These are phyloP conservation scores for Suillus alpinus DNA, from an alignment of 768 basidiomycete species.

Conservation along the genomic window DNA sequence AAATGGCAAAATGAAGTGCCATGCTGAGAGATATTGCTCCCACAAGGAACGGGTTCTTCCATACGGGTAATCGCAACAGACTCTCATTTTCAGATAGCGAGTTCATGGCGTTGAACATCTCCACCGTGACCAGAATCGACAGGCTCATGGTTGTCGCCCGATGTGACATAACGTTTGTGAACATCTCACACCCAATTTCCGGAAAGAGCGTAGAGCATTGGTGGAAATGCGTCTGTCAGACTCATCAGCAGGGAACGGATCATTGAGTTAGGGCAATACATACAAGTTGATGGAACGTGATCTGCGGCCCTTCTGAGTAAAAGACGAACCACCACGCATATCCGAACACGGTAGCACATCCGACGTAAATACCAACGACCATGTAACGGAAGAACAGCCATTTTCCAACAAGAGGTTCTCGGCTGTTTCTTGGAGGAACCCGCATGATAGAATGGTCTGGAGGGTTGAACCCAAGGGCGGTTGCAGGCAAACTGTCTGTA, in stretches of 20 bases:
- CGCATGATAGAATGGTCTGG: constrained; percentile 97
- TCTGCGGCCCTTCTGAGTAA: constrained; percentile 88
- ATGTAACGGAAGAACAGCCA: constrained; percentile 98
- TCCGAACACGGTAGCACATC: constrained; percentile 91
- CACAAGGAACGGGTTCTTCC: constrained; percentile 94
- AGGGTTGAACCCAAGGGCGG: constrained; percentile 97
- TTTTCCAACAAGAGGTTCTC: constrained; percentile 84
- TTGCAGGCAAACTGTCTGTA: constrained; percentile 94
- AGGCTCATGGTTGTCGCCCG: constrained; percentile 94
- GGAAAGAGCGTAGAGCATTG: constrained; percentile 82
- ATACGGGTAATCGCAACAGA: constrained; percentile 81
- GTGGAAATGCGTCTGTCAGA: constrained; percentile 90
- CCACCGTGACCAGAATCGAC: constrained; percentile 92
- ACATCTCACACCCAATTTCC: constrained; percentile 94
- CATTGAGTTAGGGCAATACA: constrained; percentile 29
- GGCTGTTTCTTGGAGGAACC: constrained; percentile 84
- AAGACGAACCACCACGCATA: constrained; percentile 99
- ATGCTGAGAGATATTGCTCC: constrained; percentile 88
- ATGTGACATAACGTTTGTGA: constrained; percentile 81
- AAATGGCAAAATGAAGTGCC: constrained; percentile 89
- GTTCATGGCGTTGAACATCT: constrained; percentile 99
- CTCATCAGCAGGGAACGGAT: constrained; percentile 7
- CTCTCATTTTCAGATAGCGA: constrained; percentile 97
- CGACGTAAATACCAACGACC: constrained; percentile 91
- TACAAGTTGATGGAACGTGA: constrained; percentile 90